Percentiles rank a stretch among this genome's conserved stretches.
Evolutionary conservation across 148 eudicot species (phyloP).

Genomic region (Diospyros kaki): DNA sequence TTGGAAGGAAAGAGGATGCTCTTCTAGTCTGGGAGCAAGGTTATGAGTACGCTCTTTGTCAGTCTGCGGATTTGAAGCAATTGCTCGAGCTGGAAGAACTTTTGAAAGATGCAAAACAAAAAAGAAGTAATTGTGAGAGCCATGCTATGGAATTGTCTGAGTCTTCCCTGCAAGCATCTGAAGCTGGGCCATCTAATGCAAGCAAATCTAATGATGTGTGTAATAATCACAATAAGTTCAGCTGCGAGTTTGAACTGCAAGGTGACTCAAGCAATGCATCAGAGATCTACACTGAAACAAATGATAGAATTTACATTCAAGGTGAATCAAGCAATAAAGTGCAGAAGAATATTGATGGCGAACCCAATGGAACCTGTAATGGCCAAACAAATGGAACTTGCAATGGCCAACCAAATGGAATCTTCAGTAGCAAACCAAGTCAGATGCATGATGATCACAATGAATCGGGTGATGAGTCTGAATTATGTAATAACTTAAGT

Average conservation of each 20-base stretch:
- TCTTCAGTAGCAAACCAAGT: conserved; percentile 8
- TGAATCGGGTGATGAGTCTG: conserved; percentile 43
- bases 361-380: conserved; percentile 35
- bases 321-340: conserved; percentile 36
- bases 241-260: conserved; percentile 31
- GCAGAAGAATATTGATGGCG: conserved; percentile 32
- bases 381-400: conserved; percentile 20
- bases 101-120: conserved; percentile 40
- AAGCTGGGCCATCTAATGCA: conserved; percentile 31
- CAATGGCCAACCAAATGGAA: conserved; percentile 13
- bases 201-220: conserved; percentile 37
- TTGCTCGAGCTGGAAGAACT: conserved; percentile 88
- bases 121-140: conserved; percentile 29
- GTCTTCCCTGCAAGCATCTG: conserved; percentile 32
- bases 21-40: conserved; percentile 85
- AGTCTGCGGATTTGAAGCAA: conserved; percentile 80
- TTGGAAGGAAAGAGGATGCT: conserved; percentile 86
- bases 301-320: conserved; percentile 21
- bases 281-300: conserved; percentile 27
- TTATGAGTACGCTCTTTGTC: conserved; percentile 66
- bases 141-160: conserved; percentile 30
- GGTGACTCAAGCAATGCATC: conserved; percentile 38
- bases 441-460: conserved; percentile 8
- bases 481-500: conserved; percentile 20
- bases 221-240: conserved; percentile 30